Evolutionary conservation across 495 filamentous ascomycete species (phyloP), one percentile per base, ranked within the genome.

Genomic region (Daldinia grandis): DNA sequence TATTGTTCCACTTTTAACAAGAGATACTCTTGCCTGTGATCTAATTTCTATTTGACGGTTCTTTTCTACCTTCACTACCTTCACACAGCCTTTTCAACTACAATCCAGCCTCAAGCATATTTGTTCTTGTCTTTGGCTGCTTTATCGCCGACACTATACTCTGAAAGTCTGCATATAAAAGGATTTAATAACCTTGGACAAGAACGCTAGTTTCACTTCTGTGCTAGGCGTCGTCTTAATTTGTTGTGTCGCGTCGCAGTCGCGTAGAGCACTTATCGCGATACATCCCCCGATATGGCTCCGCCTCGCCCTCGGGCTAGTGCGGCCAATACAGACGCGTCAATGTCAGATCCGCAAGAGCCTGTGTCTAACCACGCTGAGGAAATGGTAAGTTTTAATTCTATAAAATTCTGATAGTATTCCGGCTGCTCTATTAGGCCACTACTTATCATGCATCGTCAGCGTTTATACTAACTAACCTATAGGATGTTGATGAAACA

Each of bases 401-500:
- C 56, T 24, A 37, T 58, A 6, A 30, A 60, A 24, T 57, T 14
- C 14, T 6, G 8, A 28, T 21, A 44, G 58, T 60, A 30, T 51
- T 31, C 17, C 15, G 24, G 9, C 2, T 60, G n/a, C 38, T 53
- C n/a, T 57, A 35, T 58, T 37, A 10, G 21, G 55, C 17, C 37
- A 30, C 27, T 58, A 37, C 31, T 57, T 30, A 4, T 44, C 19
- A 47, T 47, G 3, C 2, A 6, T 21, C 2, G 1, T 47, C 4
- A 14, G 19, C 24, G 42, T 35, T 15, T 33, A 65, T 59, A 27
- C 55, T 69, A 15, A 49, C 60, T 25, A 56, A 54, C 61, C 53
- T n/a, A 71, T 53, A 92, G 90, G 87, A 88, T 15, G 86, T 90
- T 55, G 89, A 93, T 76, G 92, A 94, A 57, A 95, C 92, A 10